Evolutionary conservation across 23 red algal species (phyloP).

Genomic region (Gracilariopsis chorda): DNA sequence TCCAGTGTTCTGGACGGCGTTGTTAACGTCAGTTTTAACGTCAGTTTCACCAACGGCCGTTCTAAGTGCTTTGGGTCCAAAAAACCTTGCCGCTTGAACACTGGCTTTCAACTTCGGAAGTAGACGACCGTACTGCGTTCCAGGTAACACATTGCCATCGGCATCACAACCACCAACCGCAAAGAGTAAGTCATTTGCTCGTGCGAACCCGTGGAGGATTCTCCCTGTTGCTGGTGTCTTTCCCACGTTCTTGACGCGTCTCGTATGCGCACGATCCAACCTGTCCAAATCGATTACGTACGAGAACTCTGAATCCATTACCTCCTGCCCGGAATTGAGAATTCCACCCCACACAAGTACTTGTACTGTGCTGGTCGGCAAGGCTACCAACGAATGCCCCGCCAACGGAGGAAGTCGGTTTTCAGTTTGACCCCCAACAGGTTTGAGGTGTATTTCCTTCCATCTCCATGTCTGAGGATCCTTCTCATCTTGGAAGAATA

Average conservation of each 20-base stretch:
- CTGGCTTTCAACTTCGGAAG: constrained; percentile 21
- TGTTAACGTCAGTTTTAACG: not conserved
- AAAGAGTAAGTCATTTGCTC: constrained; percentile 1
- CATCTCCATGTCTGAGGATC: constrained; percentile 35
- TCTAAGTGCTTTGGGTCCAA: not conserved
- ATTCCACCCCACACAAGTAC: constrained; percentile 63
- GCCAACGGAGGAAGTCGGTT: constrained; percentile 50
- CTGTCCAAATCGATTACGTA: constrained; percentile 37
- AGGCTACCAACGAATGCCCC: not conserved
- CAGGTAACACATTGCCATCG: not conserved
- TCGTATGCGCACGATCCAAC: not conserved
- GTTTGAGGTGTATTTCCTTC: constrained; percentile 8
- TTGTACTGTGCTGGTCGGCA: constrained; percentile 15
- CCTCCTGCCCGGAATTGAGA: not conserved
- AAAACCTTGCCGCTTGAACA: constrained; percentile 6
- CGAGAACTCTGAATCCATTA: not conserved
- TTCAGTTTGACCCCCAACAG: not conserved
- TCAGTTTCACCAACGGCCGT: not conserved
- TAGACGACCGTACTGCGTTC: constrained; percentile 3
- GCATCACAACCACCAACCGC: constrained; percentile 37
- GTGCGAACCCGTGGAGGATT: constrained; percentile 44
- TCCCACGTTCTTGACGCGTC: constrained; percentile 1
- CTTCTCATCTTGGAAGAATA: constrained; percentile 11
- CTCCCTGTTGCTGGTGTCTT: not conserved
- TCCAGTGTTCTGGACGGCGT: not conserved